Base-by-base conservation (phyloP, 805 yeast species). In the Candida dajiaensis region DNA sequence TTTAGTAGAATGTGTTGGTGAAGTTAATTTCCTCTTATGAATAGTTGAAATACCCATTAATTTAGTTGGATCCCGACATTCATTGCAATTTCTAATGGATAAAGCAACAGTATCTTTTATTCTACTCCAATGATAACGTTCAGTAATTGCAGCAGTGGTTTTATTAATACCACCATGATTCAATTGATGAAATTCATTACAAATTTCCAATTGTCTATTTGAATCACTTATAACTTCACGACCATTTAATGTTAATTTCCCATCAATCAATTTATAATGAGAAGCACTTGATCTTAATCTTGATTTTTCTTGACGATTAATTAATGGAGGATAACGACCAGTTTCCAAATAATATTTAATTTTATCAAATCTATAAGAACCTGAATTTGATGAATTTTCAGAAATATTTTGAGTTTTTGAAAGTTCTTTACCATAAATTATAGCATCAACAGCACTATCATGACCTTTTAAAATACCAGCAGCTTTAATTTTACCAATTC, bases 141-240 rank as follows among this genome's bases (percentile, higher is more conserved):
- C 94, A 1, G 90, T 78, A 16, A 94, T 78, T 16, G 76, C 67
- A 0, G 92, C 69, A 0, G 97, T 89, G 2, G 95, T 83, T 58
- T 83, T 87, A 67, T 92, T 92, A 51, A 92, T 89, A 11, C 98
- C 98, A 12, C 83, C 83, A 61, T 92, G 99, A 40, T 74, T 77
- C 19, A 74, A 64, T 51, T 74, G 61, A 62, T 92, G 99, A 19
- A 80, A 67, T 39, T 82, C 84, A 9, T 79, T 73, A 29, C 90
- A 87, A 26, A 92, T 81, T 51, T 80, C 82, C 40, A 83, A 61
- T 65, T 90, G 98, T 43, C 82, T 77, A 2, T 72, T 77, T 0
- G 87, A 84, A 50, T 85, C 90, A 28, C 83, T 71, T 1, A 92
- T 76, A n/a, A 92, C 97, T 62, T 88, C 95, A 50, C 83, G 76